phyloP scores from a whole-genome alignment of 495 filamentous ascomycete species.

The Tuber calosporum region DNA sequence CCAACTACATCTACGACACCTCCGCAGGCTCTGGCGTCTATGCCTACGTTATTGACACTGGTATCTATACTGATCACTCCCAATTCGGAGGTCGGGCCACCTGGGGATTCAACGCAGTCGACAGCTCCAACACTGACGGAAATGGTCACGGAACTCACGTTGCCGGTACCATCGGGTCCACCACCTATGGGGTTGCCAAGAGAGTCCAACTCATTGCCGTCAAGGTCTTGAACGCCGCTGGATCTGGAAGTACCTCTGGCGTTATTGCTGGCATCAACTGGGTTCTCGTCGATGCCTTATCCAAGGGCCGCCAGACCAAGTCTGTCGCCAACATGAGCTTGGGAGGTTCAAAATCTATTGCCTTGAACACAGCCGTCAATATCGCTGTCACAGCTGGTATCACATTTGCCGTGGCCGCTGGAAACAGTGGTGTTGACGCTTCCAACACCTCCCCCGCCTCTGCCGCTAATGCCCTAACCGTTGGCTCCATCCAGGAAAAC shows the following conservation, averaged over 20 bases:
- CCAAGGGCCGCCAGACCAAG: conserved; percentile 41
- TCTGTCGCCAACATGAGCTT: conserved; percentile 53
- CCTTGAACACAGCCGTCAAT: conserved; percentile 50
- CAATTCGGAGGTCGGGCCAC: conserved; percentile 53
- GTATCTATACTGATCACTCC: conserved; percentile 50
- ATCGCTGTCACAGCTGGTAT: conserved; percentile 48
- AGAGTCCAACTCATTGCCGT: conserved; percentile 55
- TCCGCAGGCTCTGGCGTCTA: conserved; percentile 50
- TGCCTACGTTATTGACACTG: conserved; percentile 55
- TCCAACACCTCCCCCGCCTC: conserved; percentile 51
- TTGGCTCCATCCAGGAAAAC: conserved; percentile 48
- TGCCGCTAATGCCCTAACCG: conserved; percentile 51
- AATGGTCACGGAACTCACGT: conserved; percentile 62
- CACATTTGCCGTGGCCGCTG: conserved; percentile 51
- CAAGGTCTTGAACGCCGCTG: conserved; percentile 55
- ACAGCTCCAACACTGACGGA: conserved; percentile 46
- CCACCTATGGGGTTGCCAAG: conserved; percentile 60
- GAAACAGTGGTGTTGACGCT: conserved; percentile 47
- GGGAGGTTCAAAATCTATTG: conserved; percentile 50
- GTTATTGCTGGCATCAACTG: conserved; percentile 54
- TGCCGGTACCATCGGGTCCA: conserved; percentile 55
- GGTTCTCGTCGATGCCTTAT: conserved; percentile 48
- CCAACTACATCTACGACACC: conserved; percentile 54
- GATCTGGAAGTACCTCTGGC: conserved; percentile 48
- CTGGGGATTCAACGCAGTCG: conserved; percentile 53